Percentiles rank a stretch among this genome's conserved stretches.
These are phyloP conservation scores for Blastomyces percursus DNA, from an alignment of 2,329 filamentous ascomycete species.

Conservation along the genomic window DNA sequence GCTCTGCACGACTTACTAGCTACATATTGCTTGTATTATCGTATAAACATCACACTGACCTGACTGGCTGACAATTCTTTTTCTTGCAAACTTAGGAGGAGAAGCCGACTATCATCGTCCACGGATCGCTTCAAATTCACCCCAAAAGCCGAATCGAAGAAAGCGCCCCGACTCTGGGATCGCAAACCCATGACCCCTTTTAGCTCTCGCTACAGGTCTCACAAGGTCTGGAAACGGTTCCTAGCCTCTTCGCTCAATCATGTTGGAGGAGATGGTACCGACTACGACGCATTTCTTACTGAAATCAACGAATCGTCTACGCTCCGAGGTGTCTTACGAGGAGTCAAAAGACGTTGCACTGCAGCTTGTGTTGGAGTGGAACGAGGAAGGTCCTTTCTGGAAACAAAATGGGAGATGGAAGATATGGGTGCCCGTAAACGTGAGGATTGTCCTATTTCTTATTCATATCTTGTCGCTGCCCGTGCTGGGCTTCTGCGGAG, in stretches of 20 bases:
- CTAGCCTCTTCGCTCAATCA: conserved; percentile 23
- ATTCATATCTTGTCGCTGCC: neutral
- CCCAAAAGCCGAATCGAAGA: conserved; percentile 26
- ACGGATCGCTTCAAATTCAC: conserved; percentile 30
- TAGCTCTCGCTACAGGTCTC: conserved; percentile 29
- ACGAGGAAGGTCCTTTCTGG: conserved; percentile 28
- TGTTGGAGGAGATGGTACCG: conserved; percentile 13
- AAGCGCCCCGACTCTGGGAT: conserved; percentile 34
- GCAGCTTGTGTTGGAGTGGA: conserved; percentile 12
- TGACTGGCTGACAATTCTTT: neutral
- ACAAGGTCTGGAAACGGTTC: conserved; percentile 39
- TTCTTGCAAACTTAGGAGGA: neutral
- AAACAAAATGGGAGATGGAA: conserved; percentile 33
- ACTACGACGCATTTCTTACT: conserved; percentile 18
- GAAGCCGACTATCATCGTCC: neutral
- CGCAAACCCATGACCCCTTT: conserved; percentile 35
- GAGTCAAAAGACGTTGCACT: conserved; percentile 29
- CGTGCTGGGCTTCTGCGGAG: neutral
- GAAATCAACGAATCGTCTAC: conserved; percentile 26
- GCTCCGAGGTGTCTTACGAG: conserved; percentile 22
- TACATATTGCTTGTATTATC: neutral
- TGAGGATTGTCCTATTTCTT: conserved; percentile 15
- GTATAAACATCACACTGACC: neutral
- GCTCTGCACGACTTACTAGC: neutral
- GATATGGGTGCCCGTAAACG: conserved; percentile 21